Conservation (phyloP, 1,139 yeast species). For the Hemisphaericaspora lyxosophila region DNA sequence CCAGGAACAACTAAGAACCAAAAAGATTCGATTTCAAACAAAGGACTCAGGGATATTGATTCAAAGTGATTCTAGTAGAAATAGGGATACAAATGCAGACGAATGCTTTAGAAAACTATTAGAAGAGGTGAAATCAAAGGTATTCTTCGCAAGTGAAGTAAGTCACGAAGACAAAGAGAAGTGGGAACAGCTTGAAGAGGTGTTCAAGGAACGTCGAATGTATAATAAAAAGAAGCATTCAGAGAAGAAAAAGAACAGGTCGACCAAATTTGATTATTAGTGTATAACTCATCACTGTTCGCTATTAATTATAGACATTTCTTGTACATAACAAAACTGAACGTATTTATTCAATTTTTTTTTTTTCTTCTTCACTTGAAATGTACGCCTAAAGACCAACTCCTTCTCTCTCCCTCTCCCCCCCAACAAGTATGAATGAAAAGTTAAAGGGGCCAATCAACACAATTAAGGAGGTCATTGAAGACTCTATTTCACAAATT, state of each 20-base stretch:
- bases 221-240: conserved; percentile 52
- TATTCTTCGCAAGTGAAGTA: conserved; percentile 51
- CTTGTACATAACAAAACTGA: no score
- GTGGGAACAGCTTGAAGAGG: conserved; percentile 55
- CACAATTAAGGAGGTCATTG: neutral
- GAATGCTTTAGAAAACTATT: conserved; percentile 63
- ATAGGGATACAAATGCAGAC: conserved; percentile 55
- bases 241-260: conserved; percentile 55
- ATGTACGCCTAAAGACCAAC: neutral
- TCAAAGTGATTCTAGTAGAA: conserved; percentile 61
- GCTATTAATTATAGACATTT: neutral
- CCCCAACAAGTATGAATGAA: neutral
- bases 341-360: no score
- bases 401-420: neutral
- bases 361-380: no score
- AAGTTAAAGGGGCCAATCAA: neutral
- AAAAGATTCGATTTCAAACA: conserved; percentile 55
- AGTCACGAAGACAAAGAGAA: conserved; percentile 47
- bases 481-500: neutral
- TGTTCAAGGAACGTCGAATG: conserved; percentile 50
- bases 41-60: conserved; percentile 58
- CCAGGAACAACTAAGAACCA: conserved; percentile 40
- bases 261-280: conserved; percentile 34
- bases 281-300: neutral
- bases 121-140: conserved; percentile 48